Evolutionary conservation across 2,329 filamentous ascomycete species (phyloP).

Genomic region (Penicillium crustosum): DNA sequence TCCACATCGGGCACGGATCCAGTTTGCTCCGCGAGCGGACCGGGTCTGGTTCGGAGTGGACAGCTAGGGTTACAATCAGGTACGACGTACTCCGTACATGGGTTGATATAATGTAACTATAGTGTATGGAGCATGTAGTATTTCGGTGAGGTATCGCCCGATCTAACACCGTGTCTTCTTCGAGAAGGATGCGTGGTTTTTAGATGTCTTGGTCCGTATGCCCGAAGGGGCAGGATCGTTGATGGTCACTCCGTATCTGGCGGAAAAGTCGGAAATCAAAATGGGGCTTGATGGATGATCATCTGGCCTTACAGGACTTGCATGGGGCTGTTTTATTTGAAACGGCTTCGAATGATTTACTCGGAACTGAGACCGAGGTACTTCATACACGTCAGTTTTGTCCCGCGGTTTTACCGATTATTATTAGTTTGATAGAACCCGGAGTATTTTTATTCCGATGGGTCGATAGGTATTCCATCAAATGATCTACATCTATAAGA

Average conservation of each 20-base stretch:
- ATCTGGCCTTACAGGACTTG: neutral
- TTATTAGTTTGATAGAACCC: neutral
- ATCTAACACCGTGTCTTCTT: neutral
- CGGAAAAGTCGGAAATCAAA: neutral
- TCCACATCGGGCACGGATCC: neutral
- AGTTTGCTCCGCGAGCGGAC: neutral
- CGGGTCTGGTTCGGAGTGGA: neutral
- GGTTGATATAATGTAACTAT: neutral
- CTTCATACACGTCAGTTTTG: too few species aligned
- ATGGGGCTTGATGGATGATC: neutral
- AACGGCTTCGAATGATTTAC: neutral
- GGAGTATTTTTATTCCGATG: neutral
- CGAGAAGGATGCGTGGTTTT: neutral
- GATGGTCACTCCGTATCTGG: too few species aligned
- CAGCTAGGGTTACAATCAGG: neutral
- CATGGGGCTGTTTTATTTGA: neutral
- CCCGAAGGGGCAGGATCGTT: neutral
- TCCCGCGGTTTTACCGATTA: neutral
- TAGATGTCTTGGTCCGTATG: neutral
- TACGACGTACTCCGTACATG: neutral
- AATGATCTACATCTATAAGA: neutral
- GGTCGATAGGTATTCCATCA: neutral
- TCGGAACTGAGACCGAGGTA: neutral
- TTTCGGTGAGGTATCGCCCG: neutral
- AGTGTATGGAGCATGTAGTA: neutral